A percentile compares a stretch with the other conserved stretches of the same genome.
Evolutionary conservation across 805 yeast genomes (phyloP).

Genomic region (Candida maesae): DNA sequence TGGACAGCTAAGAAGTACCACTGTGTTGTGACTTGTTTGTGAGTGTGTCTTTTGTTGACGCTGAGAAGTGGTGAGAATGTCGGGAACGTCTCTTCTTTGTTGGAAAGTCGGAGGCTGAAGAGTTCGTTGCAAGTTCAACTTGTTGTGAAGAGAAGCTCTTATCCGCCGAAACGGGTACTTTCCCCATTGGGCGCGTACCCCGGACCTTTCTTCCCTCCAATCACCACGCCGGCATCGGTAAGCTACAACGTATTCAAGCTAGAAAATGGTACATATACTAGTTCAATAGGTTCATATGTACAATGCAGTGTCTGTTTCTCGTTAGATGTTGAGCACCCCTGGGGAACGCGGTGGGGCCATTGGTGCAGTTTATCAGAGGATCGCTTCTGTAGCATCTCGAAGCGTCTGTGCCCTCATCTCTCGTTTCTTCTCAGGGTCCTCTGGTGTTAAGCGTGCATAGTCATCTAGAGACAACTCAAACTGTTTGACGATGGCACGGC

Average conservation of each 20-base stretch:
- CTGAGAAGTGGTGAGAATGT: no score
- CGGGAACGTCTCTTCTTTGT: no score
- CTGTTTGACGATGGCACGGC: slow-evolving; percentile 11
- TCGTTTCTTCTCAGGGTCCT: slow-evolving; percentile 4
- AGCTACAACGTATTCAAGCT: no score
- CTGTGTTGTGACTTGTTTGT: not conserved
- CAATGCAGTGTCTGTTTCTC: no score
- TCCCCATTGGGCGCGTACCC: slow-evolving; percentile 5
- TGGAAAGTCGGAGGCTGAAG: no score
- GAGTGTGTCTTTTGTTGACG: not conserved
- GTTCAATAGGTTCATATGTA: no score
- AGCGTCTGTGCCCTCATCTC: slow-evolving; percentile 17
- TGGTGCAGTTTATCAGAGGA: no score
- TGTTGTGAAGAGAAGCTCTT: no score
- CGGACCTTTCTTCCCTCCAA: not conserved
- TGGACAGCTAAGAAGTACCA: not conserved
- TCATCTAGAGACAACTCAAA: slow-evolving; percentile 20
- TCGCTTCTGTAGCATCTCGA: slow-evolving; percentile 18
- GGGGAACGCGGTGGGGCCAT: no score
- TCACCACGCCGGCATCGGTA: not conserved
- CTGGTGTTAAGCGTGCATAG: slow-evolving; percentile 17
- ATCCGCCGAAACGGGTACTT: not conserved
- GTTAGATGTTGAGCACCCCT: no score
- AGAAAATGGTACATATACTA: no score
- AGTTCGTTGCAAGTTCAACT: no score